Conservation (phyloP, 768 basidiomycete species). For the Mycena alexandri region DNA sequence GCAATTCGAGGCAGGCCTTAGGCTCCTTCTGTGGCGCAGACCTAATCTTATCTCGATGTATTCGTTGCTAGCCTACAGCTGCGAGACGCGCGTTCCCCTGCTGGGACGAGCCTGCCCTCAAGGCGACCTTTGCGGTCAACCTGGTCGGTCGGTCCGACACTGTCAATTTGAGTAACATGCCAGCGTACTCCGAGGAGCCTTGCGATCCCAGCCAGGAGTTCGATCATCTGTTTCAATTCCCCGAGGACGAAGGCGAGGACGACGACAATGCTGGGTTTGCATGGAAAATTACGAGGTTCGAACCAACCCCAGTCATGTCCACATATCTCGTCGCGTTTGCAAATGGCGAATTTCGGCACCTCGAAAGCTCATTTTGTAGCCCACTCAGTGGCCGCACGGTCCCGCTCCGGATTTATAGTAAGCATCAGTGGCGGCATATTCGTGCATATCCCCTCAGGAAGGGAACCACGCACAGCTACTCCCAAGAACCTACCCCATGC, state of each 20-base stretch:
- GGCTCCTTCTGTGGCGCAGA: slow-evolving; percentile 25
- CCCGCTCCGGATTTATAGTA: slow-evolving; percentile 76
- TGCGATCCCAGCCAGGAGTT: slow-evolving; percentile 41
- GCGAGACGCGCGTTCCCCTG: slow-evolving; percentile 54
- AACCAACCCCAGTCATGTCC: slow-evolving; percentile 75
- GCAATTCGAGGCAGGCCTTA: slow-evolving; percentile 31
- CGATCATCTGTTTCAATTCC: slow-evolving; percentile 47
- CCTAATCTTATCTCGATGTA: slow-evolving; percentile 14
- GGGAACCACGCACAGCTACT: slow-evolving; percentile 56
- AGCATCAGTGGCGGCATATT: slow-evolving; percentile 33
- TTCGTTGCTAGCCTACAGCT: slow-evolving; percentile 30
- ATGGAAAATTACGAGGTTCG: slow-evolving; percentile 76
- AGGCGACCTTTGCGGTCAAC: slow-evolving; percentile 71
- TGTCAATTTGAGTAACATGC: slow-evolving; percentile 77
- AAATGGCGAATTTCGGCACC: slow-evolving; percentile 70
- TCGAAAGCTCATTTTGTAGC: slow-evolving; percentile 72
- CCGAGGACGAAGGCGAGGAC: slow-evolving; percentile 36
- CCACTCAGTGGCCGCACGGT: slow-evolving; percentile 68
- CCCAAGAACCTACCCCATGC: slow-evolving; percentile 72
- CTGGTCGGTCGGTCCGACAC: slow-evolving; percentile 70
- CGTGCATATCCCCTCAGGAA: slow-evolving; percentile 25
- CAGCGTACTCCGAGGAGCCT: slow-evolving; percentile 57
- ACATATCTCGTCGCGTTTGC: slow-evolving; percentile 80
- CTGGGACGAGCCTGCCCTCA: slow-evolving; percentile 83
- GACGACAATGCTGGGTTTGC: slow-evolving; percentile 26